Evolutionary conservation across 208 protist genomes (phyloP), one percentile per base, ranked within the genome.

Genomic region (Trypanosoma cruzi): DNA sequence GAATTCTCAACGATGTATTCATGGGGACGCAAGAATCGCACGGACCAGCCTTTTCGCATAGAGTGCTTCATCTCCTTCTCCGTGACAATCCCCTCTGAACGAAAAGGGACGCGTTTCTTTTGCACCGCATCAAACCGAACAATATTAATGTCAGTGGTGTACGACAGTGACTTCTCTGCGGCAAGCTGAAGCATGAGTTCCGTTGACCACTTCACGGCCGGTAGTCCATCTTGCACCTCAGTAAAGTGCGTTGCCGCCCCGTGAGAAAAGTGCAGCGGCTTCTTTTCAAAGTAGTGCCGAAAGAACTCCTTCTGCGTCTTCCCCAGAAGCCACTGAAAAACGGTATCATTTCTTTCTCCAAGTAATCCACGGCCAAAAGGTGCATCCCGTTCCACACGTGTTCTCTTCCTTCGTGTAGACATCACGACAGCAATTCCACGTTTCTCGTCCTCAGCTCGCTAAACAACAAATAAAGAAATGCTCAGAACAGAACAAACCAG

Each of bases 1-100:
- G 88, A 89, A 56, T 97, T 79, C 50, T 64, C 69, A 44, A 69
- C 64, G 31, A 81, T 59, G 61, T 90, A 81, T 60, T 93, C 81
- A 63, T 97, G 88, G 10, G 90, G 89, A 42, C 95, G 89, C 8
- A 97, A 71, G 26, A 96, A 85, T 46, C 92, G 85, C 53, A 97
- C 64, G 0, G 88, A 94, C 84, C 89, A 96, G 3, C 92, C 93
- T 6, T 77, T 70, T 29, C 77, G 42, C 77, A 94, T 95, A 63
- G 79, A 84, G 58, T 42, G 26, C 44, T 81, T 49, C 48, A 90
- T 65, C 29, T 88, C 84, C 32, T 54, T 57, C 2, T 55, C 49
- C 42, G 61, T 75, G 0, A 84, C 64, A 3, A 56, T 36, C 14
- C 80, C 76, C 18, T 72, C 57, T 11, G 61, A 73, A 58, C 64